Evolutionary conservation across 1,284 basidiomycete genomes (phyloP).

Genomic region (Pseudozyma sp.): DNA sequence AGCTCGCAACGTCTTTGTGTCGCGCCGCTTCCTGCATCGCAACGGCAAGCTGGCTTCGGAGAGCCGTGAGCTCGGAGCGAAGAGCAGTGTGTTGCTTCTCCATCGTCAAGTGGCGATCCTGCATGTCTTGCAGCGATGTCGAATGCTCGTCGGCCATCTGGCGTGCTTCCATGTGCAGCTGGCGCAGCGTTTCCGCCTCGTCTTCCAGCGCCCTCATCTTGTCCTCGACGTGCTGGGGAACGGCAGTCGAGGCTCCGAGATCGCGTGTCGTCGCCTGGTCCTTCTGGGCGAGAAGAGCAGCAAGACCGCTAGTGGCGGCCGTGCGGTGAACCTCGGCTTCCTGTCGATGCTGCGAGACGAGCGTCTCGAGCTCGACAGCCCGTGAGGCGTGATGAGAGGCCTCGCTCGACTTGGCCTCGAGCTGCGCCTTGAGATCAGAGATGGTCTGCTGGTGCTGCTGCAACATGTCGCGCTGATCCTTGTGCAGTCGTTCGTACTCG

Average conservation of each 20-base stretch:
- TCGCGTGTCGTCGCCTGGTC: constrained; percentile 48
- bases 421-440: constrained; percentile 79
- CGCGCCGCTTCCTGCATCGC: constrained; percentile 80
- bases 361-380: constrained; percentile 81
- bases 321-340: constrained; percentile 64
- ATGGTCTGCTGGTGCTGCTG: constrained; percentile 73
- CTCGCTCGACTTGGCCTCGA: constrained; percentile 72
- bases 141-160: constrained; percentile 68
- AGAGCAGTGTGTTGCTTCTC: constrained; percentile 79
- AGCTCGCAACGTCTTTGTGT: constrained; percentile 71
- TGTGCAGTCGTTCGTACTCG: constrained; percentile 82
- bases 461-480: constrained; percentile 58
- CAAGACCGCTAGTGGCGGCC: constrained; percentile 60
- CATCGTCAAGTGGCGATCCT: constrained; percentile 75
- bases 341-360: constrained; percentile 73
- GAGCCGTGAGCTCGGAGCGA: constrained; percentile 80
- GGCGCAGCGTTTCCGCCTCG: constrained; percentile 61
- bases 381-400: constrained; percentile 73
- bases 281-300: constrained; percentile 59
- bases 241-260: constrained; percentile 16
- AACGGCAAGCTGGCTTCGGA: constrained; percentile 81
- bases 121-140: constrained; percentile 76
- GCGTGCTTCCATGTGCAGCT: constrained; percentile 61
- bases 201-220: constrained; percentile 63
- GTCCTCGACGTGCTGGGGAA: constrained; percentile 57